Percentiles rank a stretch among this genome's conserved stretches.
Conservation (phyloP, 805 yeast species). For the Zygoascus biomembranicola region DNA sequence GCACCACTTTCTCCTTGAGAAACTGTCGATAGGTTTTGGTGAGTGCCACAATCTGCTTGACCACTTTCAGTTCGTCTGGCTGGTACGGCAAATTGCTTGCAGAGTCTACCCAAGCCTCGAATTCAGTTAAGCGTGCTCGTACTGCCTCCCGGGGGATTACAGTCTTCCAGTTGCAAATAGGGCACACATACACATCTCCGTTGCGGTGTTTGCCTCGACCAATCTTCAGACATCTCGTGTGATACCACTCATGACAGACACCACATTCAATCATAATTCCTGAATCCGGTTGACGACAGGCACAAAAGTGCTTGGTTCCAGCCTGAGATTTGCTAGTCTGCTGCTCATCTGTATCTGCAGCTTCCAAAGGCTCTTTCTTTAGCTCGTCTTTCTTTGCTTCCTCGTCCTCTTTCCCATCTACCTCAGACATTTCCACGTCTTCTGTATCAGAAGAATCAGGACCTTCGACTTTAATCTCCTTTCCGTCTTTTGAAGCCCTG, state of each 20-base stretch:
- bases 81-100: slow-evolving; percentile 25
- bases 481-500: slow-evolving; percentile 30
- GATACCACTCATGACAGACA: slow-evolving; percentile 86
- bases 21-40: slow-evolving; percentile 33
- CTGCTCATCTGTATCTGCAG: background rate
- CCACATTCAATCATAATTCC: slow-evolving; percentile 90
- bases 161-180: slow-evolving; percentile 40
- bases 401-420: slow-evolving; percentile 40
- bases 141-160: slow-evolving; percentile 26
- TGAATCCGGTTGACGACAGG: slow-evolving; percentile 52
- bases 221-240: slow-evolving; percentile 67
- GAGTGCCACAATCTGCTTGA: slow-evolving; percentile 15
- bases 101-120: slow-evolving; percentile 23
- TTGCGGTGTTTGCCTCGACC: slow-evolving; percentile 22
- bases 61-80: slow-evolving; percentile 30
- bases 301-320: slow-evolving; percentile 33
- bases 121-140: slow-evolving; percentile 30
- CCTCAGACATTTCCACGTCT: background rate
- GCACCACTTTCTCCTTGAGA: background rate
- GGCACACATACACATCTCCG: slow-evolving; percentile 40
- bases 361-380: background rate
- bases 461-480: slow-evolving; percentile 27
- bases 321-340: too few relatives aligned
- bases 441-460: slow-evolving; percentile 58
- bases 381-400: slow-evolving; percentile 53